Conservation (phyloP, 2,329 filamentous ascomycete species). For the Arthrobotrys megalospora region DNA sequence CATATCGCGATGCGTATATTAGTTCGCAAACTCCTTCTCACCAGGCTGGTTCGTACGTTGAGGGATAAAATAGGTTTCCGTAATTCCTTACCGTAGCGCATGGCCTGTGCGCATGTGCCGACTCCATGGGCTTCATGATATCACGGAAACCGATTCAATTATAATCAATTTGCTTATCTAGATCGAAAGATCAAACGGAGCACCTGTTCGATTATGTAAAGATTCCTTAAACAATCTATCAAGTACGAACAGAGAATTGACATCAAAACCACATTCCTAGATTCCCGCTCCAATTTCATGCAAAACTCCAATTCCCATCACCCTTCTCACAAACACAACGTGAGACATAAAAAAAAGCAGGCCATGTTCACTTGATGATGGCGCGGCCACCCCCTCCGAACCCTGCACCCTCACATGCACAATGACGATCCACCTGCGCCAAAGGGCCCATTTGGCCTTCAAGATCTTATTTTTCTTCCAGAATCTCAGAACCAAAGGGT, state of each 20-base stretch:
- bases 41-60: no score
- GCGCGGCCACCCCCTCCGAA: conserved; percentile 1
- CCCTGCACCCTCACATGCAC: conserved; percentile 27
- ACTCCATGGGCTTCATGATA: not conserved
- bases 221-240: not conserved
- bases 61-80: no score
- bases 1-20: no score
- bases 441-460: conserved; percentile 22
- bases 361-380: conserved; percentile 24
- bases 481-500: conserved; percentile 30
- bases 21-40: no score
- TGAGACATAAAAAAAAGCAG: conserved; percentile 10
- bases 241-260: not conserved
- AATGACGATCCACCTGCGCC: conserved; percentile 24
- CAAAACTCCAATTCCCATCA: not conserved
- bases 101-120: no score
- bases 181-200: not conserved
- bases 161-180: not conserved
- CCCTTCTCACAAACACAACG: not conserved
- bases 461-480: conserved; percentile 39
- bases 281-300: not conserved
- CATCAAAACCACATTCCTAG: not conserved
- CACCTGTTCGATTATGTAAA: not conserved
- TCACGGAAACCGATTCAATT: no score
- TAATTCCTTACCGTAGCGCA: no score